Evolutionary conservation across 768 basidiomycete species (phyloP), one percentile per base, ranked within the genome.

Genomic region (Leccinum longicurvipes): DNA sequence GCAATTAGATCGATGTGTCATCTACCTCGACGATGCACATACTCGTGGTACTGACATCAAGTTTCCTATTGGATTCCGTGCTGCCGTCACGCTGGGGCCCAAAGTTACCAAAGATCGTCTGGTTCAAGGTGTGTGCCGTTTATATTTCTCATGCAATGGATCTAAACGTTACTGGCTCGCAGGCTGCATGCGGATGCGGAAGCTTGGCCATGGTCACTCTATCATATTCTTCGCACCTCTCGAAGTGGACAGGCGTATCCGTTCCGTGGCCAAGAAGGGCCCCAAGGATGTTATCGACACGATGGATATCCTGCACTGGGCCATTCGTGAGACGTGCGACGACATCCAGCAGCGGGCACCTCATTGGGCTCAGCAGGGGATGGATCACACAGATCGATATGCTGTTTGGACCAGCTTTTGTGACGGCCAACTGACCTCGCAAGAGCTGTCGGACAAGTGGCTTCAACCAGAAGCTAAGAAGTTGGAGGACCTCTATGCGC

Each of bases 21-120:
- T 82, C 2, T 83, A 83, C 58, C 75, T 83, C 0, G 81, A 83
- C 47, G 81, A 83, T 49, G 77, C 79, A 0, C 81, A 82, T 54
- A 67, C 66, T 2, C 39, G 66, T 12, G 82, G 82, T 6, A 83
- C 82, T 0, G 82, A 83, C 54, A 65, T 83, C 14, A 82, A 76
- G 42, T 67, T 83, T 29, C 82, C 82, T 0, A 53, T 19, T 1
- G 55, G 69, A 17, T 74, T 67, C 32, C 54, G 60, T 1, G 54
- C 60, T 4, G 59, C 59, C 1, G 47, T 60, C 25, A 60, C 59
- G 1, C 31, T 82, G 2, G 82, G 81, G 0, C 76, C 76, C 6
- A 80, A 76, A 41, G 65, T 83, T 8, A 79, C 76, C 0, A 83
- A 83, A 54, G 82, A 83, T 67, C 70, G 76, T 45, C 60, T 83